Percentiles rank a stretch among this genome's conserved stretches.
phyloP scores from a whole-genome alignment of 2,329 filamentous ascomycete genomes.

The Xylaria hypoxylon region DNA sequence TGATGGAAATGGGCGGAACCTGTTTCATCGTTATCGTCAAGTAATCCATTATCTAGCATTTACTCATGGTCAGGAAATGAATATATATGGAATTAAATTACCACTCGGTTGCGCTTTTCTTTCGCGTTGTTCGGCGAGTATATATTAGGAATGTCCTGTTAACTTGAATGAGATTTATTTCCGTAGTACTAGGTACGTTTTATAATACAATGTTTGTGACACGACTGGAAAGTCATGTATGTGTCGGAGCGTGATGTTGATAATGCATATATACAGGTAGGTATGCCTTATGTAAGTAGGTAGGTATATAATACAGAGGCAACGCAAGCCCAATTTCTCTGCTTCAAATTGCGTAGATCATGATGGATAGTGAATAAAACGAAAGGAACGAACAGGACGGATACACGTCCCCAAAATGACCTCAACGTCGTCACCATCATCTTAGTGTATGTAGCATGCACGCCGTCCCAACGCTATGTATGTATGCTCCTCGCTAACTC shows the following conservation, averaged over 20 bases:
- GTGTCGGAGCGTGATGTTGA: background rate
- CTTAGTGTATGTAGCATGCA: no score
- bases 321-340: background rate
- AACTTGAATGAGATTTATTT: background rate
- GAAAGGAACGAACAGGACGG: constrained; percentile 3
- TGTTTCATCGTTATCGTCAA: background rate
- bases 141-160: background rate
- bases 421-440: constrained; percentile 1
- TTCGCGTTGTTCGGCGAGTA: no score
- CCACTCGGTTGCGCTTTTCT: background rate
- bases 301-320: background rate
- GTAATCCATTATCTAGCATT: constrained; percentile 15
- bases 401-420: background rate
- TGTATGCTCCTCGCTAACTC: background rate
- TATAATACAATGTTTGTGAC: constrained; percentile 13
- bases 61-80: constrained; percentile 16
- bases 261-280: background rate
- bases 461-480: constrained; percentile 15
- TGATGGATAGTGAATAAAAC: background rate
- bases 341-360: background rate
- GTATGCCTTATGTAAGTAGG: background rate
- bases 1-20: constrained; percentile 1
- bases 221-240: background rate
- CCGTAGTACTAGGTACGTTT: background rate
- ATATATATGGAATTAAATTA: constrained; percentile 12